Base-by-base conservation (phyloP, 148 eudicot genomes). In the Amaranthus cruentus region DNA sequence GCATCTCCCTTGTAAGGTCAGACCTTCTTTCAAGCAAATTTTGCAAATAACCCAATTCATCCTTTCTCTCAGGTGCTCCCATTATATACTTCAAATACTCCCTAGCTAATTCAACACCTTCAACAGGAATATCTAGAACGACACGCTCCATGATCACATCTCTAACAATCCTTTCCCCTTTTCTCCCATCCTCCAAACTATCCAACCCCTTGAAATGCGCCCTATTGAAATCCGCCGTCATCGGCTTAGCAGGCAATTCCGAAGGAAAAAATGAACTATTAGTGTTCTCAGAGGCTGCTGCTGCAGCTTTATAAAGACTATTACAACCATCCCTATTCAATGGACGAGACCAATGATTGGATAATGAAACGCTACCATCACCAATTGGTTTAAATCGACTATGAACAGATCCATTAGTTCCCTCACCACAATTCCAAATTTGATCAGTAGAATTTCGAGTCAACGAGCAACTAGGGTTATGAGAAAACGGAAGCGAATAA, bases 331-430 rank as follows among this genome's bases (percentile, higher is more conserved):
- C 90, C 80, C 85, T 86, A 38, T 78, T 88, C 14, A 77, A 71
- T 2, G 63, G 73, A 5, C 80, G 78, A 67, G 82, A 76, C 3
- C 79, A 85, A 56, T 84, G 88, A 82, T 81, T 85, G 15, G 96
- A 76, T 5, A 86, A 72, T 6, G 85, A 77, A 50, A 82, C 86
- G 21, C 97, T 91, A 69, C 97, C 94, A 69, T 86, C 97, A 4
- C 89, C 97, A 77, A 85, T 75, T 0, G 94, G 94, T 84, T 89
- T 86, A 83, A 91, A 91, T 9, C 95, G 88, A 76, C 97, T 91
- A 69, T 89, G 97, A 73, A 91, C 97, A 3, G 97, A 91, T 8
- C 97, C 94, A 83, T 89, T 91, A 67, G 97, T 91, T 53, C 97
- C 97, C 78, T 89, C 92, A 64, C 97, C 97, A 79, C 85, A 77